phyloP scores from a whole-genome alignment of 2,329 filamentous ascomycete species.

The Cytospora leucostoma region DNA sequence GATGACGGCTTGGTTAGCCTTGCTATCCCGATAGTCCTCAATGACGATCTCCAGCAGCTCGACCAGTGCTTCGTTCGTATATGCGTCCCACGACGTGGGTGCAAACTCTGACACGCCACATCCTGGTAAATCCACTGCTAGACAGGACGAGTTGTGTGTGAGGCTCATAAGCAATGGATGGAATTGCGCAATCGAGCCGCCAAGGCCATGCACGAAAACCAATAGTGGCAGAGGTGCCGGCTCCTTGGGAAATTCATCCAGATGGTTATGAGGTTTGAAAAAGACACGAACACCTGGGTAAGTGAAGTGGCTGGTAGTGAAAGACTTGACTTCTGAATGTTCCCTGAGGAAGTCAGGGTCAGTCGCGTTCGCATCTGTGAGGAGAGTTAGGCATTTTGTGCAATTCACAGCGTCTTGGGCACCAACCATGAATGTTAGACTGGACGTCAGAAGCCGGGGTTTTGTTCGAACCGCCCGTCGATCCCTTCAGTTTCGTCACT shows the following conservation, averaged over 20 bases:
- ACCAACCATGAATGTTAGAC: conserved; percentile 18
- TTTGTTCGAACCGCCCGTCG: conserved; percentile 2
- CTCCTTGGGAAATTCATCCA: conserved; percentile 73
- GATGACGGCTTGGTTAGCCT: conserved; percentile 69
- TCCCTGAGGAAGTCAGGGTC: conserved; percentile 82
- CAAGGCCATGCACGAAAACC: conserved; percentile 90
- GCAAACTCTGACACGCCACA: conserved; percentile 80
- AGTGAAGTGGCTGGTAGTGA: conserved; percentile 68
- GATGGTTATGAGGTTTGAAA: conserved; percentile 78
- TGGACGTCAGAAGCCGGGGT: neutral
- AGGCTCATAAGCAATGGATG: conserved; percentile 78
- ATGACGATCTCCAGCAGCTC: conserved; percentile 77
- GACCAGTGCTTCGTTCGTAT: conserved; percentile 72
- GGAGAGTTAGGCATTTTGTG: neutral
- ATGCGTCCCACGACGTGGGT: conserved; percentile 73
- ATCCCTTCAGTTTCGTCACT: conserved; percentile 5
- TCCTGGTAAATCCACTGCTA: conserved; percentile 87
- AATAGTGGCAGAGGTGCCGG: conserved; percentile 78
- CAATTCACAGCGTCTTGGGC: too few relatives aligned
- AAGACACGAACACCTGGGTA: conserved; percentile 83
- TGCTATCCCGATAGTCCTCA: conserved; percentile 67
- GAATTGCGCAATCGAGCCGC: conserved; percentile 91
- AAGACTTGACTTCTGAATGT: conserved; percentile 70
- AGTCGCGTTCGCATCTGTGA: conserved; percentile 49
- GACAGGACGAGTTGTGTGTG: conserved; percentile 78